Evolutionary conservation across 192 early-diverging fungal species (phyloP).

Genomic region (Entomortierella parvispora): DNA sequence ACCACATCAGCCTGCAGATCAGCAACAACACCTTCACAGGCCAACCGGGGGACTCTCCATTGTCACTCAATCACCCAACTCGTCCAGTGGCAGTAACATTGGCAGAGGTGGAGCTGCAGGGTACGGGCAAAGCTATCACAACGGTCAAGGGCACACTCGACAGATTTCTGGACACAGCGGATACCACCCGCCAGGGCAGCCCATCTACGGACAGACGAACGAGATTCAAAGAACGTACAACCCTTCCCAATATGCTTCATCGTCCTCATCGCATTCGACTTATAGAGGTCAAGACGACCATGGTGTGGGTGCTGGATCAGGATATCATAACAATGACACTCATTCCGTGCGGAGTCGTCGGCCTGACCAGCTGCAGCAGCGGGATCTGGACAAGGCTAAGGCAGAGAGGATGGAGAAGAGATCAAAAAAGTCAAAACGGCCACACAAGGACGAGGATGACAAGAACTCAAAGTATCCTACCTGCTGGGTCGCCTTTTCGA

Average conservation of each 20-base stretch:
- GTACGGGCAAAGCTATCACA: slow-evolving; percentile 6
- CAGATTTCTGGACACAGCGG: neutral
- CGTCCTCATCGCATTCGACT: neutral
- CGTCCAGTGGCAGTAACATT: neutral
- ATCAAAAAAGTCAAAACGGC: slow-evolving; percentile 18
- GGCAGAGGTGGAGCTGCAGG: neutral
- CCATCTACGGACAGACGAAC: slow-evolving; percentile 3
- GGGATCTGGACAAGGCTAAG: slow-evolving; percentile 34
- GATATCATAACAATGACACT: slow-evolving; percentile 3
- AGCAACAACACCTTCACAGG: neutral
- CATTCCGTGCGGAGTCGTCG: slow-evolving; percentile 20
- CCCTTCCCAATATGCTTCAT: too few species aligned
- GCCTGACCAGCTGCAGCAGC: slow-evolving; percentile 35
- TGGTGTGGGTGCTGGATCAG: neutral
- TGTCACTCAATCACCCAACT: slow-evolving; percentile 13
- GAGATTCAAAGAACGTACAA: neutral
- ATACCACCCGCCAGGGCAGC: slow-evolving; percentile 10
- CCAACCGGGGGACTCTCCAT: slow-evolving; percentile 26
- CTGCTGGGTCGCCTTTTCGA: slow-evolving; percentile 63
- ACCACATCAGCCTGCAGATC: neutral
- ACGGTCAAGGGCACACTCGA: slow-evolving; percentile 1
- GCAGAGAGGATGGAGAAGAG: slow-evolving; percentile 40
- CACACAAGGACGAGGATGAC: neutral
- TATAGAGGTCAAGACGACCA: neutral
- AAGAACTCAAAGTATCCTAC: slow-evolving; percentile 17